phyloP scores from a whole-genome alignment of 176 grass and related monocot genomes.

The Aegilops sharonensis region DNA sequence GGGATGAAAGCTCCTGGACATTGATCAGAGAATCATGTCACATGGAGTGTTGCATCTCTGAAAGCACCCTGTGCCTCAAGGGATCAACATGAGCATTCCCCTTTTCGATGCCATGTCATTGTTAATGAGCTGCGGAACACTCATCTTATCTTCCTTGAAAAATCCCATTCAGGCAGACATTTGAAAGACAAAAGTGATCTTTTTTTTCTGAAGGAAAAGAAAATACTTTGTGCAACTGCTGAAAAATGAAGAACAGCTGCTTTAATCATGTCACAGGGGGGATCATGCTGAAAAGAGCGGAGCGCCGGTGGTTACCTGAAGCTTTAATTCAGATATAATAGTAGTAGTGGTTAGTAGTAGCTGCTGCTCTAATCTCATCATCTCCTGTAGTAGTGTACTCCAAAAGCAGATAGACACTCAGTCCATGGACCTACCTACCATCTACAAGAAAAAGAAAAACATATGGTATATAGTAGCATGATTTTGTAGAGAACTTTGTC shows the following conservation, averaged over 20 bases:
- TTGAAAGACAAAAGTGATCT: slow-evolving; percentile 14
- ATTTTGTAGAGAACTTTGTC: background rate
- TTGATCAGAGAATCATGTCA: slow-evolving; percentile 14
- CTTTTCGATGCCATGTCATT: slow-evolving; percentile 17
- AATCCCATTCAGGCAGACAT: slow-evolving; percentile 11
- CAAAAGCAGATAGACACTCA: slow-evolving; percentile 5
- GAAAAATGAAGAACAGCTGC: slow-evolving; percentile 9
- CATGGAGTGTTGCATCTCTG: background rate
- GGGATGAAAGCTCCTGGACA: background rate
- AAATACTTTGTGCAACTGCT: background rate
- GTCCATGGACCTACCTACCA: slow-evolving; percentile 9
- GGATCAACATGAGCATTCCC: slow-evolving; percentile 4
- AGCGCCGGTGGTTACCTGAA: slow-evolving; percentile 23
- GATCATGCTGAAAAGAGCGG: background rate
- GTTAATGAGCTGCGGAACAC: slow-evolving; percentile 25
- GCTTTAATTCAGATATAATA: background rate
- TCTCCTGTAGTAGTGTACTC: background rate
- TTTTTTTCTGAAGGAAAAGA: background rate
- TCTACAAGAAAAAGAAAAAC: background rate
- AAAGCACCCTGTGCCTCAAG: background rate
- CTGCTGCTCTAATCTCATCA: background rate
- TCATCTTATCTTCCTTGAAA: slow-evolving; percentile 23
- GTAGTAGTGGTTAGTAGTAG: background rate
- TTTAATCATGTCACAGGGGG: slow-evolving; percentile 24
- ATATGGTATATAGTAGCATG: background rate